Base-by-base conservation (phyloP, 805 yeast genomes). In the Saturnispora bothae region DNA sequence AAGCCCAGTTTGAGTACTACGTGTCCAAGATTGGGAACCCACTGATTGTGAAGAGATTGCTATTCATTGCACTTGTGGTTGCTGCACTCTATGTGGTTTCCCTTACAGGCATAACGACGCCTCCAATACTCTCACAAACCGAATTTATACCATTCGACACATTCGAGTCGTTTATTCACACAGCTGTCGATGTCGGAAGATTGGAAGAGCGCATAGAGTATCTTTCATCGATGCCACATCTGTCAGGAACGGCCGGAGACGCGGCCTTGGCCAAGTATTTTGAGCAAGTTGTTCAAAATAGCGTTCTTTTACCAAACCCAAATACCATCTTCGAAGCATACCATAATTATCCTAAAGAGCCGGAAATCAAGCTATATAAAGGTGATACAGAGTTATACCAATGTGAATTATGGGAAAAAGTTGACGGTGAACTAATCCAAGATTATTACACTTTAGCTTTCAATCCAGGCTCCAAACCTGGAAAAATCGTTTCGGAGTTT, bases 171-270 rank as follows among this genome's bases (percentile, higher is more conserved):
- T 69, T 70, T 34, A 63, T 81, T 6, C 61, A 63, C 23, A 56
- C 59, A n/a, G 65, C 69, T 31, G 63, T 83, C 22, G 81, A 76
- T 49, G 56, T 65, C 5, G 67, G 71, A 18, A 56, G 72, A 17
- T 64, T 89, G 56, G 77, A 77, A 49, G 77, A 73, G 33, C 75
- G 78, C 44, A 51, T 81, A 41, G 81, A 82, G 47, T 83, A 83
- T 49, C 53, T 85, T 18, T 76, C 88, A 20, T 71, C 82, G 6
- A 74, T 85, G 76, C 85, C 95, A 3, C 96, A 86, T 54, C 59
- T 80, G 46, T 76, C 96, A 0, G 97, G 97, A 3, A 79, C 96
- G 2, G 71, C 75, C 13, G 97, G 95, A 15, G 96, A 85, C 55
- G 57, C 75, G 42, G 70, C 89, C 0, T 59, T 86, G 27, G 78